Base-by-base conservation (phyloP, 768 basidiomycete genomes). In the Strobilomyces echinocephalus region DNA sequence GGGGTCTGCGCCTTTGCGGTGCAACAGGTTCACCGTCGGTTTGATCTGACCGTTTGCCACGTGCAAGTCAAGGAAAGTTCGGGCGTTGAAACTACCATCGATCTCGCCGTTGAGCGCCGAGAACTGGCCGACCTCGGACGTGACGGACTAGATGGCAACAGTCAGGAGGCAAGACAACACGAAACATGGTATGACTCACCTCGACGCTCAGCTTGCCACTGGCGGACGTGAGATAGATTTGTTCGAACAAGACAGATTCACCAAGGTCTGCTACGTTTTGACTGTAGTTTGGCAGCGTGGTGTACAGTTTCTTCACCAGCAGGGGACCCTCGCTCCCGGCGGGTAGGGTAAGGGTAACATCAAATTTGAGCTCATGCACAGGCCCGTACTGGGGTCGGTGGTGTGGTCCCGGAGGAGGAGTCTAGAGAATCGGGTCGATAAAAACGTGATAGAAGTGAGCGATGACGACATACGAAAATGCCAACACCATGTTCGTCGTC, bases 41-140 rank as follows among this genome's bases (percentile, higher is more conserved):
- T 62, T 46, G 55, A 85, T 76, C 5, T 44, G 61, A 0, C 66
- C 70, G 56, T 82, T 81, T 20, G 70, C 57, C n/a, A 72, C 73
- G 16, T 39, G 26, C 24, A 79, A 54, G 10, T 36, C 44, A 26
- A 84, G 66, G 4, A 65, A 65, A 1, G 70, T 64, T 14, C 67
- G 60, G 4, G 69, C 65, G 26, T 71, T 71, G 63, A 74, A 79
- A 16, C 52, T 56, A 3, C 83, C 83, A 3, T 55, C 58, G 33
- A 85, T 79, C 8, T 57, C 60, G n/a, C 73, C 74, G 46, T 80
- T 82, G 7, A 70, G 58, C 2, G 77, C 78, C n/a, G 54, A 47
- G 47, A 78, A 60, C 11, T 42, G 30, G 7, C 64, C 71, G 21
- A 47, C 26, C 1, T 57, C 57, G 5, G 65, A 68, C n/a, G 60